These are phyloP conservation scores for Penicillium malachiteum DNA, from an alignment of 495 filamentous ascomycete species.

Conservation along the genomic window DNA sequence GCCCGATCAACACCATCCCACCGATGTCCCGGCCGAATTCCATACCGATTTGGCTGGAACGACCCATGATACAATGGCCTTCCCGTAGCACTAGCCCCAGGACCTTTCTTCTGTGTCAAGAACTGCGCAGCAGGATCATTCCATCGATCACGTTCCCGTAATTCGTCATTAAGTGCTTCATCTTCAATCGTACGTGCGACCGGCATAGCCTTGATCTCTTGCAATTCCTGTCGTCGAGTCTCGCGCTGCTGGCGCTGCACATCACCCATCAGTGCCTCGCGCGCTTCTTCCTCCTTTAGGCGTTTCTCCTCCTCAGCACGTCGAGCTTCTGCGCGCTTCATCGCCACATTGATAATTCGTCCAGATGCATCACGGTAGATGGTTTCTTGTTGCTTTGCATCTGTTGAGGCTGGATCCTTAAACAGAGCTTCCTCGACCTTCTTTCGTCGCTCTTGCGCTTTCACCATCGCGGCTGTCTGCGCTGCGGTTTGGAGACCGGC, in stretches of 20 bases:
- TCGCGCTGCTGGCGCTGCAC: slow-evolving; percentile 67
- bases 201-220: slow-evolving; percentile 77
- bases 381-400: slow-evolving; percentile 62
- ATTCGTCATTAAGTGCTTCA: slow-evolving; percentile 74
- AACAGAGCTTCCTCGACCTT: slow-evolving; percentile 42
- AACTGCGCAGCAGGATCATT: slow-evolving; percentile 91
- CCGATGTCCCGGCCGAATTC: slow-evolving; percentile 83
- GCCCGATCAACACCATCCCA: slow-evolving; percentile 98
- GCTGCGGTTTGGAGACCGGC: slow-evolving; percentile 83
- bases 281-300: slow-evolving; percentile 57
- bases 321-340: slow-evolving; percentile 84
- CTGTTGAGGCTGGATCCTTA: slow-evolving; percentile 37
- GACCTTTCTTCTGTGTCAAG: slow-evolving; percentile 53
- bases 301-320: slow-evolving; percentile 70
- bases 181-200: slow-evolving; percentile 81
- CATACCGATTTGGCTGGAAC: slow-evolving; percentile 88
- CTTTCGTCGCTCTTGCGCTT: slow-evolving; percentile 61
- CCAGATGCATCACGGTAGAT: slow-evolving; percentile 94
- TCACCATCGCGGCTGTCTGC: slow-evolving; percentile 72
- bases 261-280: slow-evolving; percentile 74
- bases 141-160: slow-evolving; percentile 76
- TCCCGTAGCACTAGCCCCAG: slow-evolving; percentile 51
- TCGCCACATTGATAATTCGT: slow-evolving; percentile 82
- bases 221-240: slow-evolving; percentile 58
- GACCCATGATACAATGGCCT: slow-evolving; percentile 77